Conservation (phyloP, 192 early-diverging fungal genomes). For the Coemansia sp. region DNA sequence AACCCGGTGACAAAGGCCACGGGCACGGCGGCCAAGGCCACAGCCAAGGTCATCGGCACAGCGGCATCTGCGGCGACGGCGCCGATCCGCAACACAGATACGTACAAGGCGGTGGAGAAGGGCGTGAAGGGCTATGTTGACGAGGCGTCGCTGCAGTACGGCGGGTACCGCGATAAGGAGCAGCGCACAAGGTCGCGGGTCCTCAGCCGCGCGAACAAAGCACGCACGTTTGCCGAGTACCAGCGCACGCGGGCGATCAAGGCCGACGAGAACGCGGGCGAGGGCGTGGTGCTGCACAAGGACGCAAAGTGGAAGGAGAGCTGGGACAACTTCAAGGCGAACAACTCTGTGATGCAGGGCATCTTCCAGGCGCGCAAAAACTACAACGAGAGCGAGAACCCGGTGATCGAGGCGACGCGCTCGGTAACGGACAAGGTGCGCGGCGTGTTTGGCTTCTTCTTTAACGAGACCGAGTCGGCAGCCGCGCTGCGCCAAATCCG, state of each 20-base stretch:
- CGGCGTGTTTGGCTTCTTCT: slow-evolving; percentile 73
- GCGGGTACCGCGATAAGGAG: slow-evolving; percentile 75
- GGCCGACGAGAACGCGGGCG: slow-evolving; percentile 62
- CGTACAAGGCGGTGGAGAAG: slow-evolving; percentile 62
- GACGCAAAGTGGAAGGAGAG: slow-evolving; percentile 82
- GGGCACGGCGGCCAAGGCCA: slow-evolving; percentile 62
- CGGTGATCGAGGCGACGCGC: slow-evolving; percentile 72
- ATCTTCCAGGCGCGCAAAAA: slow-evolving; percentile 73
- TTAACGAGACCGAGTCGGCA: slow-evolving; percentile 93
- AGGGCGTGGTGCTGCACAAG: slow-evolving; percentile 81
- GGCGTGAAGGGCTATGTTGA: slow-evolving; percentile 68
- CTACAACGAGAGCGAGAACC: slow-evolving; percentile 90
- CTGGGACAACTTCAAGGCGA: slow-evolving; percentile 92
- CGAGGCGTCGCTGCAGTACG: slow-evolving; percentile 68
- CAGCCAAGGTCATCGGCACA: slow-evolving; percentile 63
- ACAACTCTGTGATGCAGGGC: slow-evolving; percentile 79
- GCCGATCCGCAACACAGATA: slow-evolving; percentile 65
- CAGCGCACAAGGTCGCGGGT: slow-evolving; percentile 52
- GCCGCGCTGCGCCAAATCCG: slow-evolving; percentile 79
- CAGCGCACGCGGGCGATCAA: slow-evolving; percentile 36
- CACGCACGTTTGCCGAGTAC: slow-evolving; percentile 54
- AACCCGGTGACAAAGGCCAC: slow-evolving; percentile 80
- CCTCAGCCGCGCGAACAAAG: slow-evolving; percentile 40
- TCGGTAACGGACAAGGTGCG: slow-evolving; percentile 75
- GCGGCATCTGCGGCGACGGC: slow-evolving; percentile 63